Conservation (phyloP, 305 asterid species). For the Andrographis paniculata region DNA sequence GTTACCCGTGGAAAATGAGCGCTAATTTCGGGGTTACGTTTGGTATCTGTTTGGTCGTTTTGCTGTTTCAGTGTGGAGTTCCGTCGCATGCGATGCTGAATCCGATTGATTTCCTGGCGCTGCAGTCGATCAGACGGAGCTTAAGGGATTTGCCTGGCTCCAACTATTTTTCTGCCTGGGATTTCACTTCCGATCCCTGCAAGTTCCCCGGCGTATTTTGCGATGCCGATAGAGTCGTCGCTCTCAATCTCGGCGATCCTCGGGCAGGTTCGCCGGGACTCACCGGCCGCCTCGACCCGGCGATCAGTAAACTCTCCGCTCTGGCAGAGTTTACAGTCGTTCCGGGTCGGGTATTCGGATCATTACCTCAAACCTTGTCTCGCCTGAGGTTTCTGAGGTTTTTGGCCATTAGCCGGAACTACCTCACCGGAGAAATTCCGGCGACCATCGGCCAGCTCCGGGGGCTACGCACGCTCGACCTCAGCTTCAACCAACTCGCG, state of each 20-base stretch:
- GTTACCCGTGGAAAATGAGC: background rate
- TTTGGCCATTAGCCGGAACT: slow-evolving; percentile 69
- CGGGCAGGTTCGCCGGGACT: slow-evolving; percentile 87
- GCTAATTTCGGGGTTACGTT: background rate
- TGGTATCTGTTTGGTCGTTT: background rate
- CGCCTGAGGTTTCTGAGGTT: slow-evolving; percentile 49
- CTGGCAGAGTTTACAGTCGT: slow-evolving; percentile 73
- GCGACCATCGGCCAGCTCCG: slow-evolving; percentile 57
- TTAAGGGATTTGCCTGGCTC: slow-evolving; percentile 77
- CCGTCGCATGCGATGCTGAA: slow-evolving; percentile 42
- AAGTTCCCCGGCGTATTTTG: slow-evolving; percentile 81
- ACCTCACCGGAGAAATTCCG: slow-evolving; percentile 68
- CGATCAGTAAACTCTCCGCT: slow-evolving; percentile 64
- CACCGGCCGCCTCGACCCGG: slow-evolving; percentile 62
- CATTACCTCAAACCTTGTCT: slow-evolving; percentile 56
- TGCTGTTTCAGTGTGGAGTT: background rate
- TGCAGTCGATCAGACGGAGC: slow-evolving; percentile 64
- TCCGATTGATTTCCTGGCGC: slow-evolving; percentile 79
- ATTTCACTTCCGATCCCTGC: slow-evolving; percentile 94
- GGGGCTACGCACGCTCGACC: slow-evolving; percentile 63
- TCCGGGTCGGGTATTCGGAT: slow-evolving; percentile 75
- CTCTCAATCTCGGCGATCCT: slow-evolving; percentile 91
- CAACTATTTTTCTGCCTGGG: slow-evolving; percentile 76
- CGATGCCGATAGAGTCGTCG: slow-evolving; percentile 49
- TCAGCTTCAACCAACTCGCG: slow-evolving; percentile 62